phyloP scores from a whole-genome alignment of 345 rosid species.

The Syzygium aromaticum region DNA sequence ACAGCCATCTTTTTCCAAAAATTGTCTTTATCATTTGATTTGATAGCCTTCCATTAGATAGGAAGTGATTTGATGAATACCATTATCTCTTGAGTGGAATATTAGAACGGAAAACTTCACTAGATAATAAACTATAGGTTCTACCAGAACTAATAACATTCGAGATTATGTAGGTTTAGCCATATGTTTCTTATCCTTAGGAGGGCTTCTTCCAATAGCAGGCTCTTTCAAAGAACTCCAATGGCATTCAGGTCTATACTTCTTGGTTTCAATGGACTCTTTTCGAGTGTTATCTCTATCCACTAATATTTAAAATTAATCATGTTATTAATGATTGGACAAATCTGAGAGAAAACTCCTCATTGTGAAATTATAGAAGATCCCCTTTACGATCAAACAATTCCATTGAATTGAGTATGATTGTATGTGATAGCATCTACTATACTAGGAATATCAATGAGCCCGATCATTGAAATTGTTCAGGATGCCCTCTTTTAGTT shows the following conservation, averaged over 20 bases:
- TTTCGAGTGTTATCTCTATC: neutral
- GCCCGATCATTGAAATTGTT: neutral
- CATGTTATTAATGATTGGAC: neutral
- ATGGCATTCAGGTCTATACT: neutral
- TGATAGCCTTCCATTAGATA: neutral
- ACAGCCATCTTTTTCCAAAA: neutral
- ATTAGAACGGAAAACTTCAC: neutral
- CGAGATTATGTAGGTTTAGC: neutral
- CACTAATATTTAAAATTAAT: neutral
- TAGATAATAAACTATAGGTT: neutral
- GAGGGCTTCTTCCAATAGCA: neutral
- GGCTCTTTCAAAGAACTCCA: neutral
- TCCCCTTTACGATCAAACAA: neutral
- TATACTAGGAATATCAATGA: slow-evolving; percentile 1
- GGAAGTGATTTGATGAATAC: neutral
- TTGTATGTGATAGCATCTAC: neutral
- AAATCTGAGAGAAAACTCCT: neutral
- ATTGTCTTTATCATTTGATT: neutral
- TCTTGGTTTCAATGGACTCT: neutral
- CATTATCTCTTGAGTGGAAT: neutral
- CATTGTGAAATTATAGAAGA: neutral
- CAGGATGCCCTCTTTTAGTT: neutral
- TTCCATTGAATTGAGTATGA: neutral
- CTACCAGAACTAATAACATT: neutral
- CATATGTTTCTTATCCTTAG: neutral